phyloP scores from a whole-genome alignment of 1,139 yeast species.

The Geotrichum candidum region DNA sequence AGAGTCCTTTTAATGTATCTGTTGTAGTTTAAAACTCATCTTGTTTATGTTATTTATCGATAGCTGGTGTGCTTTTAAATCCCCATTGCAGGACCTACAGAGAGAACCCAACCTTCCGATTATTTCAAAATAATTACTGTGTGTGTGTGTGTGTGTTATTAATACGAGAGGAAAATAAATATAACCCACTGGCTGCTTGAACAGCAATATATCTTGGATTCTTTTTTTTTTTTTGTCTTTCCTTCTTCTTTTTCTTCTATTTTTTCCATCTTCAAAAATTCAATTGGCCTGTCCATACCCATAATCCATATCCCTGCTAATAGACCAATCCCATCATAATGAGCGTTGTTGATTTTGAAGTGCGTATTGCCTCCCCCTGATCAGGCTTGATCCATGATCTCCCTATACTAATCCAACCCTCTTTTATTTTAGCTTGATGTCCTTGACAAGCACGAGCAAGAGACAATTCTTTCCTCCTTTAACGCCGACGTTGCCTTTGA shows the following conservation, averaged over 20 bases:
- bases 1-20: too few relatives aligned
- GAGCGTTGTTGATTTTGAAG: slow-evolving; percentile 13
- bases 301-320: too few relatives aligned
- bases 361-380: background rate
- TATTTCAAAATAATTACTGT: too few relatives aligned
- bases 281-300: background rate
- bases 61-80: too few relatives aligned
- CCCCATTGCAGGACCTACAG: too few relatives aligned
- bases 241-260: background rate
- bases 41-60: too few relatives aligned
- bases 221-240: background rate
- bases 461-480: slow-evolving; percentile 29
- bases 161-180: too few relatives aligned
- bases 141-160: too few relatives aligned
- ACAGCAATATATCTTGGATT: background rate
- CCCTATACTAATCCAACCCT: background rate
- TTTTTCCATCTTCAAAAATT: background rate
- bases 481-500: slow-evolving; percentile 35
- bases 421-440: slow-evolving; percentile 20
- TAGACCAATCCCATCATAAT: background rate
- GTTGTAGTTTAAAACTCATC: too few relatives aligned
- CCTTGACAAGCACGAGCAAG: slow-evolving; percentile 29
- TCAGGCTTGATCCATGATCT: background rate
- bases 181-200: too few relatives aligned
- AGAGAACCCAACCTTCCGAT: too few relatives aligned